Percentiles rank a stretch among this genome's conserved stretches.
Conservation (phyloP, 768 basidiomycete species). For the Tulasnella sp. region DNA sequence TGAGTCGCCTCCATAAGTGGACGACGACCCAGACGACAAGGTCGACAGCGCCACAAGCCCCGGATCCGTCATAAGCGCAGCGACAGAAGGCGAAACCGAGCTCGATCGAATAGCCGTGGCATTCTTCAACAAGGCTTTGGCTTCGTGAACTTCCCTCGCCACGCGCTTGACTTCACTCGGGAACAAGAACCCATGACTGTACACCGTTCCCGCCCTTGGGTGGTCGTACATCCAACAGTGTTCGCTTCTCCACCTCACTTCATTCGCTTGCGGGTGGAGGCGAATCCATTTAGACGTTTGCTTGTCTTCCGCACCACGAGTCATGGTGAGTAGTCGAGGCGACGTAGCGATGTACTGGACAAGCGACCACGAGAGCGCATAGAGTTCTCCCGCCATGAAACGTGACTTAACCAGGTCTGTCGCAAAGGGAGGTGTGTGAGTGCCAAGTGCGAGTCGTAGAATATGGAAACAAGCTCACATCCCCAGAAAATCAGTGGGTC, state of each 20-base stretch:
- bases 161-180: slow-evolving; percentile 74
- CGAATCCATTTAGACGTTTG: slow-evolving; percentile 32
- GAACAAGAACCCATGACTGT: slow-evolving; percentile 90
- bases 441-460: not conserved
- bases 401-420: slow-evolving; percentile 30
- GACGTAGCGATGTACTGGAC: slow-evolving; percentile 31
- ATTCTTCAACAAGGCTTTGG: slow-evolving; percentile 25
- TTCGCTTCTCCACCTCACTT: slow-evolving; percentile 83
- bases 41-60: slow-evolving; percentile 19
- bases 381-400: slow-evolving; percentile 37
- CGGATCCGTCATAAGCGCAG: not conserved
- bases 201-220: slow-evolving; percentile 88
- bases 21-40: slow-evolving; percentile 24
- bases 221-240: slow-evolving; percentile 98
- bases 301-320: slow-evolving; percentile 33
- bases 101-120: slow-evolving; percentile 16
- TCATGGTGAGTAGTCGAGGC: slow-evolving; percentile 24
- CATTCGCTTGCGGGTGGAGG: slow-evolving; percentile 35
- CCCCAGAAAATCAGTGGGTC: slow-evolving; percentile 26
- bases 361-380: slow-evolving; percentile 33
- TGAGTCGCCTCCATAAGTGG: slow-evolving; percentile 21
- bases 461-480: slow-evolving; percentile 20
- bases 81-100: not conserved
- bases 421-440: not conserved
- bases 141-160: slow-evolving; percentile 39